Conservation (phyloP, 106 monocot species). For the Allium sativum region DNA sequence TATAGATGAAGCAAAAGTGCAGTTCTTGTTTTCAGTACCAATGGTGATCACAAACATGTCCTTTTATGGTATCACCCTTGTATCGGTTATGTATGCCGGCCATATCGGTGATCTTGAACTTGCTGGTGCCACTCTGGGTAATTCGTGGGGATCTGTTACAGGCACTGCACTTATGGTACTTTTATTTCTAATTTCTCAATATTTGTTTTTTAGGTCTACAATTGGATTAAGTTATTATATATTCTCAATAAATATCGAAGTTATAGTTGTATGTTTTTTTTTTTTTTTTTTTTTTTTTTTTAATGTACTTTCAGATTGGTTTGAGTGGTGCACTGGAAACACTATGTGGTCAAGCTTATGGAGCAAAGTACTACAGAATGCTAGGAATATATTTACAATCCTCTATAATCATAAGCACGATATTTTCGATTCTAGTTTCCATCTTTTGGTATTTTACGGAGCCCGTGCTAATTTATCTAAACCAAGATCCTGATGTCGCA, state of each 20-base stretch:
- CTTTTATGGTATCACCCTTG: slow-evolving; percentile 45
- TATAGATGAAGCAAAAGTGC: slow-evolving; percentile 37
- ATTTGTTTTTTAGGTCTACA: not conserved
- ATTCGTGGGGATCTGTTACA: slow-evolving; percentile 73
- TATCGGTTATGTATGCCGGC: slow-evolving; percentile 87
- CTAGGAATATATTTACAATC: slow-evolving; percentile 75
- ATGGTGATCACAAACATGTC: slow-evolving; percentile 70
- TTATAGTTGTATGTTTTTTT: not conserved
- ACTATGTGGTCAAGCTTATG: slow-evolving; percentile 72
- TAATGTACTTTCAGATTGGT: slow-evolving; percentile 37
- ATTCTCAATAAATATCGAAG: not conserved
- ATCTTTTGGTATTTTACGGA: slow-evolving; percentile 62
- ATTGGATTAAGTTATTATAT: not conserved
- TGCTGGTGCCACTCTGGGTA: slow-evolving; percentile 75
- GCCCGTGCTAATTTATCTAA: slow-evolving; percentile 37
- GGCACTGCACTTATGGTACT: slow-evolving; percentile 53
- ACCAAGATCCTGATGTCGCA: slow-evolving; percentile 54
- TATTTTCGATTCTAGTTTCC: slow-evolving; percentile 35
- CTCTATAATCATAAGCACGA: slow-evolving; percentile 32
- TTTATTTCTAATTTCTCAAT: not conserved
- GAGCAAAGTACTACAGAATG: slow-evolving; percentile 50
- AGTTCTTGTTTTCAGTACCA: slow-evolving; percentile 45
- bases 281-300: no score
- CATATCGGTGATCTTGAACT: slow-evolving; percentile 74
- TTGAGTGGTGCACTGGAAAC: slow-evolving; percentile 77